These are phyloP conservation scores for Penicillium digitatum DNA, from an alignment of 2,329 filamentous ascomycete species.

Conservation along the genomic window DNA sequence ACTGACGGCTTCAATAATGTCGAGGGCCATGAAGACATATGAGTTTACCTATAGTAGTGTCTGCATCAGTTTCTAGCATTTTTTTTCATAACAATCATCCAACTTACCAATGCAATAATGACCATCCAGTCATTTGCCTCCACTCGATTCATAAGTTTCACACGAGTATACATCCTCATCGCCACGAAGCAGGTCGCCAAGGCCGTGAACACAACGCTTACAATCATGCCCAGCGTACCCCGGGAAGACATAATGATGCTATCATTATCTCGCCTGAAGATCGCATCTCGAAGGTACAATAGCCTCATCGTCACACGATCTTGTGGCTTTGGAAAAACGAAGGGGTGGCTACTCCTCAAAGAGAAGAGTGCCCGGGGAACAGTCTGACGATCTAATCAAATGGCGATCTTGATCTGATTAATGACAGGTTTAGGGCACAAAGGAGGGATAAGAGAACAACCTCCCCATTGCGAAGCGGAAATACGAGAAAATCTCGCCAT, in stretches of 20 bases:
- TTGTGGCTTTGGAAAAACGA: not conserved
- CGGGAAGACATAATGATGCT: constrained; percentile 24
- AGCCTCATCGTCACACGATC: constrained; percentile 13
- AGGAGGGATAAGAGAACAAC: constrained; percentile 5
- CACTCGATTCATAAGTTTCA: constrained; percentile 30
- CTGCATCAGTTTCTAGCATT: not conserved
- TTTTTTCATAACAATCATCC: not conserved
- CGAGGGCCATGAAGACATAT: constrained; percentile 35
- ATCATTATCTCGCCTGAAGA: constrained; percentile 17
- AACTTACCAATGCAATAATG: constrained; percentile 31
- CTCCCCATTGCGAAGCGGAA: not conserved
- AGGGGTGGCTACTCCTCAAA: not conserved
- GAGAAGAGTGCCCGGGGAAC: not conserved
- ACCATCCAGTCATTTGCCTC: constrained; percentile 40
- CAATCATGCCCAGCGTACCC: constrained; percentile 25
- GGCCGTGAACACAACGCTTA: constrained; percentile 32
- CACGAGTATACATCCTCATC: constrained; percentile 33
- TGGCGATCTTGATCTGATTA: not conserved
- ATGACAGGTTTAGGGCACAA: not conserved
- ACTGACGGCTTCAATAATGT: constrained; percentile 32
- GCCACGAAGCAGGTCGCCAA: constrained; percentile 31
- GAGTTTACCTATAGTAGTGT: constrained; percentile 29
- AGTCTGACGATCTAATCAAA: not conserved
- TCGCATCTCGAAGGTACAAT: constrained; percentile 14
- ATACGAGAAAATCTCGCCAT: not conserved